Evolutionary conservation across 139 green algal species (phyloP).

Genomic region (Nannochloris sp.): DNA sequence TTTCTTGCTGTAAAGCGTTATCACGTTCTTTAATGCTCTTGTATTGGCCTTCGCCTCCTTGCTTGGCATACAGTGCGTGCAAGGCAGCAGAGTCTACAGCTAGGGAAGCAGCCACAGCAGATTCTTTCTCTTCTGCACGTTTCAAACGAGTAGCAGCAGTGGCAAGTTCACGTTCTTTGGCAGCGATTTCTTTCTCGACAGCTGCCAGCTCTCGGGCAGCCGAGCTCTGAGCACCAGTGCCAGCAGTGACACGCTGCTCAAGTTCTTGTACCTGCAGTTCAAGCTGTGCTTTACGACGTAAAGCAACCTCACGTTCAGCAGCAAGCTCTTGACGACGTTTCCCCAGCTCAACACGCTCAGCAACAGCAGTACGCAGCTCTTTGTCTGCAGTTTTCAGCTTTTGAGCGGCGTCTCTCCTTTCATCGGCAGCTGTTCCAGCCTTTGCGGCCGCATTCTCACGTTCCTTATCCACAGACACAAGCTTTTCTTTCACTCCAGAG

Average conservation of each 20-base stretch:
- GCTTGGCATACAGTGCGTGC: constrained; percentile 66
- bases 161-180: constrained; percentile 29
- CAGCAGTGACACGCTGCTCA: constrained; percentile 22
- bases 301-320: constrained; percentile 27
- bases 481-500: constrained; percentile 35
- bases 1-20: constrained; percentile 52
- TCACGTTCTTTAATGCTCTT: constrained; percentile 61
- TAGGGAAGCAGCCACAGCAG: constrained; percentile 11
- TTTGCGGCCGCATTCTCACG: constrained; percentile 21
- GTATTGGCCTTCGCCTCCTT: constrained; percentile 61
- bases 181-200: constrained; percentile 35
- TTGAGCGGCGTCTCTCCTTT: constrained; percentile 12
- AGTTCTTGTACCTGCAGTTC: constrained; percentile 75
- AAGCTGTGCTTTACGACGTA: constrained; percentile 35
- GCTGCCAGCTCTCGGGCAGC: constrained; percentile 15
- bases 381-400: constrained; percentile 45
- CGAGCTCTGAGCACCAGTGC: neutral
- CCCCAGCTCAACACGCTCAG: constrained; percentile 12
- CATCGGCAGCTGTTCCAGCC: constrained; percentile 14
- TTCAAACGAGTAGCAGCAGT: constrained; percentile 17
- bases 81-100: constrained; percentile 14
- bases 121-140: constrained; percentile 20
- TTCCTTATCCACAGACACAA: constrained; percentile 52
- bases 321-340: constrained; percentile 1
- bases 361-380: constrained; percentile 33